Percentiles rank a stretch among this genome's conserved stretches.
Evolutionary conservation across 1,139 yeast genomes (phyloP).

Genomic region (Sugiyamaella castrensis): DNA sequence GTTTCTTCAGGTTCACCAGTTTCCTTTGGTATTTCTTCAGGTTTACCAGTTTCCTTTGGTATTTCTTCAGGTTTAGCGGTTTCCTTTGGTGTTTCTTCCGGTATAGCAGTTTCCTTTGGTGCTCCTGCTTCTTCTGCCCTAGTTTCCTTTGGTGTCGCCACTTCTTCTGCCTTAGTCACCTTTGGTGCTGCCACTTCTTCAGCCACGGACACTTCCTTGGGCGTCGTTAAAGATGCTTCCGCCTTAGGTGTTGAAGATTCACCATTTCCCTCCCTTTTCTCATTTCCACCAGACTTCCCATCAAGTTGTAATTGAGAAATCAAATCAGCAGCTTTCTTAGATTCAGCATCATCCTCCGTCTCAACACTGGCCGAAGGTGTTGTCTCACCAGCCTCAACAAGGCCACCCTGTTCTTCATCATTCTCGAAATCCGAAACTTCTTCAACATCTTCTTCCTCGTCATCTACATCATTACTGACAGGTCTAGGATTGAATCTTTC

Average conservation of each 20-base stretch:
- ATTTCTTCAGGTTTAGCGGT: constrained; percentile 2
- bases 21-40: background rate
- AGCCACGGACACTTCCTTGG: too few relatives aligned
- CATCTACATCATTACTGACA: constrained; percentile 14
- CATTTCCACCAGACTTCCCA: constrained; percentile 1
- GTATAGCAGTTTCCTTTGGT: background rate
- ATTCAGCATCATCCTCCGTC: constrained; percentile 1
- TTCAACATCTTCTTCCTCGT: constrained; percentile 17
- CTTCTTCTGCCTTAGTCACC: constrained; percentile 4
- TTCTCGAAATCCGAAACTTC: constrained; percentile 15
- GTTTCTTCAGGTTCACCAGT: background rate
- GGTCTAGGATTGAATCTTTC: constrained; percentile 25
- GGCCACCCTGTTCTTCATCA: background rate
- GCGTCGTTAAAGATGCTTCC: too few relatives aligned
- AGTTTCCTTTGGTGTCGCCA: background rate
- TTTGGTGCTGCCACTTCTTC: background rate
- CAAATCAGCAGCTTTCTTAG: constrained; percentile 17
- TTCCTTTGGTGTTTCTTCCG: background rate
- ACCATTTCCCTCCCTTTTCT: constrained; percentile 4
- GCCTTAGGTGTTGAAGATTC: too few relatives aligned
- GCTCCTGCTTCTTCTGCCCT: background rate
- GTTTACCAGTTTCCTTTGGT: constrained; percentile 3
- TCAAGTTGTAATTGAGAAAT: constrained; percentile 16
- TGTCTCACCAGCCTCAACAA: background rate
- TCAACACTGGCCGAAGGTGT: constrained; percentile 1